Percentiles rank a stretch among this genome's conserved stretches.
Evolutionary conservation across 495 filamentous ascomycete genomes (phyloP).

Genomic region (Pseudomonodictys pantanalensis): DNA sequence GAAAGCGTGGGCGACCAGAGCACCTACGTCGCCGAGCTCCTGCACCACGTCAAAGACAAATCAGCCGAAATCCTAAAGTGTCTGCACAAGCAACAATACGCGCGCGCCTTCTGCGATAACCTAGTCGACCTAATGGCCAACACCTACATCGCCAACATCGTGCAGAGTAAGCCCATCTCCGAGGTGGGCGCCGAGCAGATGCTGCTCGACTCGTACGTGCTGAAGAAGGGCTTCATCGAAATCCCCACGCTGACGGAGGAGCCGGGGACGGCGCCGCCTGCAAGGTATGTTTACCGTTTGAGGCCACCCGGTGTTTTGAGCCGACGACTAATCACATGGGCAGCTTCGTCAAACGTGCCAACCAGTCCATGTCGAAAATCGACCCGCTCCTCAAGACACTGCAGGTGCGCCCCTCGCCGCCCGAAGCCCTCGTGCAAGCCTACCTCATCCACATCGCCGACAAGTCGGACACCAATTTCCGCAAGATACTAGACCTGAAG

Average conservation of each 20-base stretch:
- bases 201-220: conserved; percentile 88
- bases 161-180: conserved; percentile 83
- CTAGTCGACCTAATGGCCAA: conserved; percentile 79
- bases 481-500: conserved; percentile 92
- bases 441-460: conserved; percentile 94
- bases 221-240: conserved; percentile 76
- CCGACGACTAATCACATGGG: conserved; percentile 41
- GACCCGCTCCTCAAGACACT: conserved; percentile 94
- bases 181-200: conserved; percentile 98
- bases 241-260: conserved; percentile 58
- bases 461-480: conserved; percentile 88
- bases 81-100: conserved; percentile 90
- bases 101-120: conserved; percentile 90
- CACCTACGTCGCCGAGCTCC: conserved; percentile 79
- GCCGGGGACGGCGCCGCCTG: conserved; percentile 37
- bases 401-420: conserved; percentile 85
- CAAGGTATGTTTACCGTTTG: conserved; percentile 29
- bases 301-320: background rate
- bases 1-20: conserved; percentile 95
- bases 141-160: conserved; percentile 76
- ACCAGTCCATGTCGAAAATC: conserved; percentile 76
- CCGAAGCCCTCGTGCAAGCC: conserved; percentile 92
- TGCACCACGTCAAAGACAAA: conserved; percentile 66
- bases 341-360: conserved; percentile 80
- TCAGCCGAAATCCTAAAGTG: conserved; percentile 69